Evolutionary conservation across 2,329 filamentous ascomycete species (phyloP), one percentile per base, ranked within the genome.

Genomic region (Aspergillus fructus): DNA sequence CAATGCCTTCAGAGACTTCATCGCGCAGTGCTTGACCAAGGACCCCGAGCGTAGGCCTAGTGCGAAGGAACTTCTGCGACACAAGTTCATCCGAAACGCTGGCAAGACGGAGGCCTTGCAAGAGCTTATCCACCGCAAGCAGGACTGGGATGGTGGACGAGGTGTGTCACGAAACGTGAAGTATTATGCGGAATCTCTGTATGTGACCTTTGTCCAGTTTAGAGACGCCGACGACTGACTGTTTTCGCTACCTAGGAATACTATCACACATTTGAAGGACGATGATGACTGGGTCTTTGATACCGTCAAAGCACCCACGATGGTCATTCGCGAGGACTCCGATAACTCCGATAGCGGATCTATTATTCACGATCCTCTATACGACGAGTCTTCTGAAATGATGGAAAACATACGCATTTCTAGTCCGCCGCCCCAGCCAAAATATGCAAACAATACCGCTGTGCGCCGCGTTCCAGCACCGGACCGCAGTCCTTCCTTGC

Each of bases 241-340:
- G 12, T 13, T 48, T 45, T 17, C 19, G n/a, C 41, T 47, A 13
- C n/a, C 5, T 56, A 84, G 81, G 49, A 85, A 89, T 65, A 87
- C 85, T 8, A 83, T 96, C 37, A 69, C 71, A 24, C 66, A 69
- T 53, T 81, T 84, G 2, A 81, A 85, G 2, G 88, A 92, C 5
- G 82, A 90, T 15, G 91, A 96, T 62, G 93, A 90, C 62, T 97
- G 93, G 93, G 89, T 96, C 2, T 97, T 97, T 71, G 93, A 97
- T 69, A 97, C 93, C 0, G 87, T 97, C 69, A 94, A 90, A 73
- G 83, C 85, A 11, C 74, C 80, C 7, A 91, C 89, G 0, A 74
- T 79, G 60, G 79, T 88, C 33, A 82, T 79, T 4, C 81, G 85
- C 4, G 84, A 78, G 57, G 79, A 84, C 65, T 85, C 82, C 73